Percentiles rank a stretch among this genome's conserved stretches.
phyloP scores from a whole-genome alignment of 768 basidiomycete species.

The Agrocybe pediades region DNA sequence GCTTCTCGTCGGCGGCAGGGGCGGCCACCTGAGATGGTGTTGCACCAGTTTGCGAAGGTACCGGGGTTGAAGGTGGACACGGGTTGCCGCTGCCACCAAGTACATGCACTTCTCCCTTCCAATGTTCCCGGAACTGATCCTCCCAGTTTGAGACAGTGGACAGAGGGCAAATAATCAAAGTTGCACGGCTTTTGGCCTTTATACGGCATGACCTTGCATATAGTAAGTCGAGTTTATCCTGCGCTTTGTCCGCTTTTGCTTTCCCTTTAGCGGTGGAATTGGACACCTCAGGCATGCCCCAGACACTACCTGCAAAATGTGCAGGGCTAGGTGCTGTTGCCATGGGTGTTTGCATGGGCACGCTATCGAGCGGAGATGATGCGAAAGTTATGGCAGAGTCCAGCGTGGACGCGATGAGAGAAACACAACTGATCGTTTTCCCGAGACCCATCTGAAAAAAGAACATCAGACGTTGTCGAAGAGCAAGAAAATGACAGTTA shows the following conservation, averaged over 20 bases:
- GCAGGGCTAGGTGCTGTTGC: slow-evolving; percentile 35
- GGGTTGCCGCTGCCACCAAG: slow-evolving; percentile 71
- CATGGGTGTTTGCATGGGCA: slow-evolving; percentile 36
- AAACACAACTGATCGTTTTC: slow-evolving; percentile 95
- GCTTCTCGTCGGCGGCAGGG: slow-evolving; percentile 31
- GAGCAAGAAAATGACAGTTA: slow-evolving; percentile 34
- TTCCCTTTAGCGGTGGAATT: slow-evolving; percentile 51
- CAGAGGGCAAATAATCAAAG: slow-evolving; percentile 94
- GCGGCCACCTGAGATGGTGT: slow-evolving; percentile 28
- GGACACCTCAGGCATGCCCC: slow-evolving; percentile 72
- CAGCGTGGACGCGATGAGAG: slow-evolving; percentile 88
- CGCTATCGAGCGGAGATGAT: slow-evolving; percentile 47
- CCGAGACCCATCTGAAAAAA: slow-evolving; percentile 89
- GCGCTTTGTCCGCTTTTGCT: slow-evolving; percentile 63
- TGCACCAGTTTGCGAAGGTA: slow-evolving; percentile 37
- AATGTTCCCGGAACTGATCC: slow-evolving; percentile 97
- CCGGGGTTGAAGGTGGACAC: slow-evolving; percentile 35
- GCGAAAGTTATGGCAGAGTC: slow-evolving; percentile 68
- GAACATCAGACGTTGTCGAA: slow-evolving; percentile 4
- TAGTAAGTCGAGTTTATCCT: slow-evolving; percentile 73
- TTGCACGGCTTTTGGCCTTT: slow-evolving; percentile 83
- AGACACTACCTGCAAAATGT: slow-evolving; percentile 80
- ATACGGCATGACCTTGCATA: slow-evolving; percentile 73
- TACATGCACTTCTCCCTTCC: slow-evolving; percentile 85
- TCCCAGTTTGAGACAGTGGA: slow-evolving; percentile 99